These are phyloP conservation scores for Paxillus involutus DNA, from an alignment of 768 basidiomycete species.

Conservation along the genomic window DNA sequence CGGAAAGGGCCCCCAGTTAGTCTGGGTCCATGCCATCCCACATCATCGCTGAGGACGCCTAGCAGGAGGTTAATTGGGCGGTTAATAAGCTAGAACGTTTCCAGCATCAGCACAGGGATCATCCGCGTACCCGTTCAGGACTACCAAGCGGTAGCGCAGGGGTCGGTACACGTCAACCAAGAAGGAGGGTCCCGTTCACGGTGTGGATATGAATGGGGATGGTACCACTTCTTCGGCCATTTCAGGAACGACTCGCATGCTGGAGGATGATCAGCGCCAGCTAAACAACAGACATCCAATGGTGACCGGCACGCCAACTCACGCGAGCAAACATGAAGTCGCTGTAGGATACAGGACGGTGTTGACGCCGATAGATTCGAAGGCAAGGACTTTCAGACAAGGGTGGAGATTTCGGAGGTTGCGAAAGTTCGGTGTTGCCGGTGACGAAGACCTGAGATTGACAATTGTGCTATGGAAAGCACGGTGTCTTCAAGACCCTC, in stretches of 20 bases:
- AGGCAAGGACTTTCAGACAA: too few relatives aligned
- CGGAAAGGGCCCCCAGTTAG: conserved; percentile 45
- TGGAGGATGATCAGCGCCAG: conserved; percentile 40
- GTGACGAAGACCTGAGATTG: too few relatives aligned
- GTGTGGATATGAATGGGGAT: conserved; percentile 61
- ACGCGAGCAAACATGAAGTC: conserved; percentile 46
- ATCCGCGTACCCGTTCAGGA: conserved; percentile 63
- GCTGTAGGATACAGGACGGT: conserved; percentile 37
- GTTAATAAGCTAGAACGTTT: not conserved
- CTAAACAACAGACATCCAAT: too few relatives aligned
- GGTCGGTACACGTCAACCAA: not conserved
- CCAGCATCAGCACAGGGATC: too few relatives aligned
- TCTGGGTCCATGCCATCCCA: conserved; percentile 39
- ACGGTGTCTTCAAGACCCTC: too few relatives aligned
- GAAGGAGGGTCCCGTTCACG: conserved; percentile 36
- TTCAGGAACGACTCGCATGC: conserved; percentile 47
- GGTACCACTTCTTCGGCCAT: conserved; percentile 50
- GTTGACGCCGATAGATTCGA: conserved; percentile 26
- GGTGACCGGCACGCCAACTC: not conserved
- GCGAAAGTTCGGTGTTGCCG: conserved; percentile 21
- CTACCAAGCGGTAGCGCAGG: conserved; percentile 21
- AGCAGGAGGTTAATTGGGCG: not conserved
- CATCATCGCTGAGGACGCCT: conserved; percentile 45
- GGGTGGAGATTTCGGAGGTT: too few relatives aligned
- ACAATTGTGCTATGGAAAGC: too few relatives aligned